These are phyloP conservation scores for Avena sativa DNA, from an alignment of 176 grass and related monocot species.

Conservation along the genomic window DNA sequence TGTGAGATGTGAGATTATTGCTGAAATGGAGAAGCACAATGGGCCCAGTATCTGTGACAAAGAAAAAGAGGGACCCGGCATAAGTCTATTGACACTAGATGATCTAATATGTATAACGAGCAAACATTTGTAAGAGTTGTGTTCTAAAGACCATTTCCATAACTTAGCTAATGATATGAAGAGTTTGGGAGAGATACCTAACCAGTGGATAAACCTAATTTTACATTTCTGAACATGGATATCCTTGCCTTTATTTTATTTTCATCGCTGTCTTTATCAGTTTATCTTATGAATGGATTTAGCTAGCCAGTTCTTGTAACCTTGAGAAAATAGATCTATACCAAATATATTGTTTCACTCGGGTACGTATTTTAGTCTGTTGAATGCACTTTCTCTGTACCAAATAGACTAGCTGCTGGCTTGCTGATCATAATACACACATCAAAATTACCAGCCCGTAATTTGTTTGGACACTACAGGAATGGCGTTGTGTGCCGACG, in stretches of 20 bases:
- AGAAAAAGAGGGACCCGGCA: too few relatives aligned
- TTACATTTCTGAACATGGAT: constrained; percentile 26
- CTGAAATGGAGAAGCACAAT: too few relatives aligned
- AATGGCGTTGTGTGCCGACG: too few relatives aligned
- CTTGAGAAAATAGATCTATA: constrained; percentile 70
- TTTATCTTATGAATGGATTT: constrained; percentile 65
- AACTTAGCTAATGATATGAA: background rate
- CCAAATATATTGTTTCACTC: background rate
- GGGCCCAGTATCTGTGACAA: too few relatives aligned
- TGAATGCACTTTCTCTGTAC: background rate
- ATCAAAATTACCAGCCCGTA: too few relatives aligned
- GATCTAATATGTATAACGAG: too few relatives aligned
- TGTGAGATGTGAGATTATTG: too few relatives aligned
- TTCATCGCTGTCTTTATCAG: constrained; percentile 44
- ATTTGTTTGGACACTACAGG: too few relatives aligned
- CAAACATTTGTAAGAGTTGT: background rate
- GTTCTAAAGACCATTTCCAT: constrained; percentile 4
- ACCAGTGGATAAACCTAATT: constrained; percentile 11
- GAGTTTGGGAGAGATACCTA: background rate
- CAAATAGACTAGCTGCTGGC: too few relatives aligned
- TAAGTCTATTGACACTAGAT: too few relatives aligned
- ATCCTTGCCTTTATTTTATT: constrained; percentile 41
- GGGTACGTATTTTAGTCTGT: background rate
- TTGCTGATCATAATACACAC: too few relatives aligned
- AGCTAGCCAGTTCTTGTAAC: constrained; percentile 56